These are phyloP conservation scores for Debaryomyces subglobosus DNA, from an alignment of 1,139 yeast species.

Conservation along the genomic window DNA sequence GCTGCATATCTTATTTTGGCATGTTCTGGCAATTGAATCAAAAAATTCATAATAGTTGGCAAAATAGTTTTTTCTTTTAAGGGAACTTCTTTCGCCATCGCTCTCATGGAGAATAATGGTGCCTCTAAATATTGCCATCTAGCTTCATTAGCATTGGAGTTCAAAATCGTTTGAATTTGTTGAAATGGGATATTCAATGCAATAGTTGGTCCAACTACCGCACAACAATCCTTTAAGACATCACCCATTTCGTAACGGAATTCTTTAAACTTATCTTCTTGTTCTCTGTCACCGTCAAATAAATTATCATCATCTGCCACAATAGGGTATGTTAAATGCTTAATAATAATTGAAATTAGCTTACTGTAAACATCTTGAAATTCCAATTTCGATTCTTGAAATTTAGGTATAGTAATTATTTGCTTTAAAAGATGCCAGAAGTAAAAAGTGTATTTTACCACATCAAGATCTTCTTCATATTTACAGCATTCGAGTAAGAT, in stretches of 20 bases:
- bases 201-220: constrained; percentile 75
- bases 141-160: constrained; percentile 29
- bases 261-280: constrained; percentile 89
- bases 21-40: constrained; percentile 79
- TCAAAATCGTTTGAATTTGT: constrained; percentile 48
- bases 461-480: constrained; percentile 79
- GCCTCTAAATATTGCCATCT: constrained; percentile 92
- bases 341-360: constrained; percentile 67
- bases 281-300: constrained; percentile 70
- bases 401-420: constrained; percentile 65
- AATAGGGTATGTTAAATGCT: constrained; percentile 76
- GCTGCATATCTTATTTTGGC: constrained; percentile 90
- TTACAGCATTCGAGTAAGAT: constrained; percentile 65
- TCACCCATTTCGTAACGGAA: constrained; percentile 98
- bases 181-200: constrained; percentile 69
- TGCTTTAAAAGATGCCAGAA: constrained; percentile 89
- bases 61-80: constrained; percentile 65
- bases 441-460: constrained; percentile 86
- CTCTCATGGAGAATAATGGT: constrained; percentile 83
- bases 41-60: constrained; percentile 75
- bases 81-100: constrained; percentile 93
- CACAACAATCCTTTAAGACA: constrained; percentile 91
- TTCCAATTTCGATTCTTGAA: constrained; percentile 57
- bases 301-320: constrained; percentile 41
- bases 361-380: constrained; percentile 64